These are phyloP conservation scores for Lipomyces orientalis DNA, from an alignment of 805 yeast species.

Conservation along the genomic window DNA sequence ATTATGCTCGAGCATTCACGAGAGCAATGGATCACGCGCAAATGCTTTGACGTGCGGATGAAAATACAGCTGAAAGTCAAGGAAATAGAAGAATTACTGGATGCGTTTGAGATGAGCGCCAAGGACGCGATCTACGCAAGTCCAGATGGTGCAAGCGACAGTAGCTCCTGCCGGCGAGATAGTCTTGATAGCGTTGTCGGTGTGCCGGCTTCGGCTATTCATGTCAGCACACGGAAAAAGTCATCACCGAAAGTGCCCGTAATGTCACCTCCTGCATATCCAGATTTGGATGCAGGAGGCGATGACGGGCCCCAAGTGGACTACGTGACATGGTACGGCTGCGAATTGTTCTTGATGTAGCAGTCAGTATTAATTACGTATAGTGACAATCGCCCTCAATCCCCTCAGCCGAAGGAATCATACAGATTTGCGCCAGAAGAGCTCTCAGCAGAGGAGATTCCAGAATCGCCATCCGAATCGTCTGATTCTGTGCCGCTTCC, in stretches of 20 bases:
- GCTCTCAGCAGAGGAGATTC: conserved; percentile 21
- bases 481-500: not conserved
- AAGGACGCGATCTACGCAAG: conserved; percentile 8
- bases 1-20: conserved; percentile 27
- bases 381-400: conserved; percentile 4
- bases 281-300: not conserved
- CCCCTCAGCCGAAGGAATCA: conserved; percentile 13
- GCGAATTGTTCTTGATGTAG: not conserved
- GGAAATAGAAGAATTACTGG: conserved; percentile 26
- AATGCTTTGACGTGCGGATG: conserved; percentile 20
- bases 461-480: conserved; percentile 19
- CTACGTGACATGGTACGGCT: not conserved
- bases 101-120: conserved; percentile 19
- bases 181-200: conserved; percentile 1
- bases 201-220: conserved; percentile 2
- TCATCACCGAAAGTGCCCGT: conserved; percentile 18
- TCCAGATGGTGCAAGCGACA: not conserved
- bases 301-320: not conserved
- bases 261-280: not conserved
- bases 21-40: conserved; percentile 15
- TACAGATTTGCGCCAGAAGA: conserved; percentile 20
- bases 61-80: conserved; percentile 19
- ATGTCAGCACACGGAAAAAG: conserved; percentile 24
- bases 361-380: not conserved
- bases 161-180: not conserved